Evolutionary conservation across 495 filamentous ascomycete genomes (phyloP).

Genomic region (Penicillium nucicola): DNA sequence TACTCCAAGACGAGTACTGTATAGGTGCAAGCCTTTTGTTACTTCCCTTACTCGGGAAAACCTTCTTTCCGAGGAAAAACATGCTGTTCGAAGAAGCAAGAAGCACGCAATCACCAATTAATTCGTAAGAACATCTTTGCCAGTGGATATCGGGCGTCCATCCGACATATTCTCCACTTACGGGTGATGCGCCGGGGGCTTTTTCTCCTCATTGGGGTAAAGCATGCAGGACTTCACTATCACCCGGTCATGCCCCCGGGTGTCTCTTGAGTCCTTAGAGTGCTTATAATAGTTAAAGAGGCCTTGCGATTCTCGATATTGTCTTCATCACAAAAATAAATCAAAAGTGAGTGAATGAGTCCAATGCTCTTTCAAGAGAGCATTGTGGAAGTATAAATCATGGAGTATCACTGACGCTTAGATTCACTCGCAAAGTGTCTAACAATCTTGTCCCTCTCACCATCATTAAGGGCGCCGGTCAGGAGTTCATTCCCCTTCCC

Average conservation of each 20-base stretch:
- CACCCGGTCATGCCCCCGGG: conserved; percentile 7
- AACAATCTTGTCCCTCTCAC: conserved; percentile 25
- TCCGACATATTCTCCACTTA: conserved; percentile 7
- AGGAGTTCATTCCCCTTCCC: conserved; percentile 28
- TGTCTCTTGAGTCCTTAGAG: neutral
- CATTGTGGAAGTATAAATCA: neutral
- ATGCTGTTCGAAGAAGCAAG: neutral
- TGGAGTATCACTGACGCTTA: neutral
- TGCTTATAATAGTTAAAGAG: neutral
- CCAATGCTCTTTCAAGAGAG: neutral
- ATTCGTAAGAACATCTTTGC: neutral
- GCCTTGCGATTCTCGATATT: neutral
- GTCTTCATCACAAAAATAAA: neutral
- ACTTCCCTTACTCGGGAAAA: no score
- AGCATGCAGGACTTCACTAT: neutral
- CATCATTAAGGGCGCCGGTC: conserved; percentile 32
- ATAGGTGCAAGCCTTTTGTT: no score
- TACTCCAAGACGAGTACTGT: no score
- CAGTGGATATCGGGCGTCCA: conserved; percentile 4
- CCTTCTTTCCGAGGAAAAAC: no score
- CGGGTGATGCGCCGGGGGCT: conserved; percentile 4
- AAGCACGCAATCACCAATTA: neutral
- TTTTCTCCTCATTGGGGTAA: conserved; percentile 10
- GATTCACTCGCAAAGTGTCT: conserved; percentile 18
- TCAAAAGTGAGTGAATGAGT: neutral